These are phyloP conservation scores for Mortierella sp. DNA, from an alignment of 371 early-diverging fungal genomes.

Conservation along the genomic window DNA sequence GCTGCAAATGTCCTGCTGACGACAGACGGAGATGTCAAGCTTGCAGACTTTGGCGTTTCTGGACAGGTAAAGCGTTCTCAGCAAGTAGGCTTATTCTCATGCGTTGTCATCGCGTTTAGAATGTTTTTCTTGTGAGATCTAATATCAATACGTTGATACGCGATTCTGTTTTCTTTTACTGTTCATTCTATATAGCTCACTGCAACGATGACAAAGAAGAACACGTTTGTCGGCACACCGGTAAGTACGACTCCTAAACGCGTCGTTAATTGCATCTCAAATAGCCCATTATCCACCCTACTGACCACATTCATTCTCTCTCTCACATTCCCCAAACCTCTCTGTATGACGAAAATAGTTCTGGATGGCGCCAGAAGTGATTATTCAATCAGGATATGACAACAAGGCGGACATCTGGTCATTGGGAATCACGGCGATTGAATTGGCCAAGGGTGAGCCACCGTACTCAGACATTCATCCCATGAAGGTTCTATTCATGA, in stretches of 20 bases:
- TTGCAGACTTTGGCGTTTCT: constrained; percentile 98
- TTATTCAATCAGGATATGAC: constrained; percentile 95
- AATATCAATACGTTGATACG: background rate
- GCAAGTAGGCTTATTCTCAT: background rate
- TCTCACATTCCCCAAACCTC: too few species aligned
- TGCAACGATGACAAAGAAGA: constrained; percentile 93
- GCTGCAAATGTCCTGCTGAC: constrained; percentile 91
- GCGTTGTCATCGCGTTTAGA: background rate
- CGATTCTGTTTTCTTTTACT: background rate
- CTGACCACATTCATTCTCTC: background rate
- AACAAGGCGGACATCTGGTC: constrained; percentile 99
- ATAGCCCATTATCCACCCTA: too few species aligned
- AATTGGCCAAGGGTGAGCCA: constrained; percentile 94
- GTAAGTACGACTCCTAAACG: too few species aligned
- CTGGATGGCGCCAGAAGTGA: constrained; percentile 99
- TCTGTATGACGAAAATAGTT: too few species aligned
- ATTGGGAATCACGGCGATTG: constrained; percentile 98
- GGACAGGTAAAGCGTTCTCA: constrained; percentile 74
- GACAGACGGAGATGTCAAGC: constrained; percentile 88
- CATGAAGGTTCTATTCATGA: constrained; percentile 93
- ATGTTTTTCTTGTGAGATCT: background rate
- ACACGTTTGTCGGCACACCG: constrained; percentile 99
- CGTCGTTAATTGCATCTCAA: too few species aligned
- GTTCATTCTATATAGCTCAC: constrained; percentile 72
- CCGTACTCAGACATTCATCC: constrained; percentile 95